phyloP scores from a whole-genome alignment of 2,329 filamentous ascomycete genomes.

The Chrysoporthe puriensis region DNA sequence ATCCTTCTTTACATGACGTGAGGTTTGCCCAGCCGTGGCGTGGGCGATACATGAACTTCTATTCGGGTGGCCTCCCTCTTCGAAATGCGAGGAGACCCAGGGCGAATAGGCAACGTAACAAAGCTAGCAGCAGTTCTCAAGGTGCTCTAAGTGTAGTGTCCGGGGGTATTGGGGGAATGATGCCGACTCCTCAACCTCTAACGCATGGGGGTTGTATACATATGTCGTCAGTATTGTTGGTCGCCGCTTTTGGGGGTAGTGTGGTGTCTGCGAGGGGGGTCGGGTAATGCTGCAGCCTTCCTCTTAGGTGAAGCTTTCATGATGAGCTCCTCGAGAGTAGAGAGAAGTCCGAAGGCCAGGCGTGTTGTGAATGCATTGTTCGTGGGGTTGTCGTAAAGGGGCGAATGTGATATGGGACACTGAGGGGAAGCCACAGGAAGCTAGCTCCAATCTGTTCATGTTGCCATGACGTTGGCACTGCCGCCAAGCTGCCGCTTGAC shows the following conservation, averaged over 20 bases:
- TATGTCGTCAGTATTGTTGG: constrained; percentile 33
- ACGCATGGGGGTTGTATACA: constrained; percentile 39
- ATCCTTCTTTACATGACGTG: constrained; percentile 30
- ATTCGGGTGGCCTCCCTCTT: constrained; percentile 25
- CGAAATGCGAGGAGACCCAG: constrained; percentile 20
- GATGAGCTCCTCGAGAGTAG: constrained; percentile 1
- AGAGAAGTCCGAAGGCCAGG: constrained; percentile 20
- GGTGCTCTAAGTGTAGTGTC: constrained; percentile 34
- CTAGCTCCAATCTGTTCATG: constrained; percentile 33
- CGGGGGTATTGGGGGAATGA: constrained; percentile 32
- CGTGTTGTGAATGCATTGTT: constrained; percentile 20
- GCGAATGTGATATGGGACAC: constrained; percentile 26
- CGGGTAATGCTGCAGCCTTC: constrained; percentile 25
- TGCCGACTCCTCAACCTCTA: constrained; percentile 37
- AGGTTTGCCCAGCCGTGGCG: constrained; percentile 26
- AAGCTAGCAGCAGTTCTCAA: constrained; percentile 28
- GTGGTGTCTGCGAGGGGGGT: constrained; percentile 23
- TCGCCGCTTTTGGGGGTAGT: constrained; percentile 33
- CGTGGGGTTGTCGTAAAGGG: constrained; percentile 22
- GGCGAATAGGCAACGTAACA: constrained; percentile 27
- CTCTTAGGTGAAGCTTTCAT: constrained; percentile 8
- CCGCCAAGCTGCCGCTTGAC: constrained; percentile 85
- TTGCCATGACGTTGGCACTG: constrained; percentile 54
- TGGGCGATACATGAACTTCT: constrained; percentile 30
- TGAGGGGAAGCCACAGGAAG: constrained; percentile 17